Percentiles rank a stretch among this genome's conserved stretches.
These are phyloP conservation scores for Perkinsus olseni DNA, from an alignment of 169 alveolate species.

Conservation along the genomic window DNA sequence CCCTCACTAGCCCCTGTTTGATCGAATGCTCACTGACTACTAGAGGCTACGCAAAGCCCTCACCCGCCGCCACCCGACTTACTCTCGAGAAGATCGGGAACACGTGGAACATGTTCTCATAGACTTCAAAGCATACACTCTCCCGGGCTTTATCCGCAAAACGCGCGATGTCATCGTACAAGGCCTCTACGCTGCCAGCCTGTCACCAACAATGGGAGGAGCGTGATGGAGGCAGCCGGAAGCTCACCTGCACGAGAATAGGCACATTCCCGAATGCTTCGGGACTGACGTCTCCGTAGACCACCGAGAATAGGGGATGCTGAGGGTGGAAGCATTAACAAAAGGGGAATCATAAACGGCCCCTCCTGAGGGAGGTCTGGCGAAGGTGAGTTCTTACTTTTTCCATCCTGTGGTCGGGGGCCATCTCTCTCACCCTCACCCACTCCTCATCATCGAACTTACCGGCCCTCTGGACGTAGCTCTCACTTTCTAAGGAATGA, in stretches of 20 bases:
- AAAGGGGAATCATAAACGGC: too few species aligned
- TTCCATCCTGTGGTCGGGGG: neutral
- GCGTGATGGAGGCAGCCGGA: neutral
- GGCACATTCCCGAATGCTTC: neutral
- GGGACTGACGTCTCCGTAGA: neutral
- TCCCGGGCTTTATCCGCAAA: neutral
- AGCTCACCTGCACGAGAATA: neutral
- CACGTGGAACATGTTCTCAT: neutral
- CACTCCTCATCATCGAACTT: neutral
- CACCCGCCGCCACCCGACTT: too few species aligned
- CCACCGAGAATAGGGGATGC: neutral
- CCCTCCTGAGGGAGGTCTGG: too few species aligned
- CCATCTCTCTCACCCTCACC: neutral
- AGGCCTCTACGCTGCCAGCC: neutral
- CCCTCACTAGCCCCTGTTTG: too few species aligned
- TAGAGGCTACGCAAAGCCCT: too few species aligned
- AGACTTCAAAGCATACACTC: neutral
- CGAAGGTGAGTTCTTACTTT: neutral
- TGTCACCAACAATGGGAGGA: neutral
- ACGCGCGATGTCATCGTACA: neutral
- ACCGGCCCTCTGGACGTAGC: neutral
- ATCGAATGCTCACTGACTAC: too few species aligned
- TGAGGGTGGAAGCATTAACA: neutral
- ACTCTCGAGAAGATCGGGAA: neutral
- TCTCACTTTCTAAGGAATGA: neutral